phyloP scores from a whole-genome alignment of 2,329 filamentous ascomycete genomes.

The Ophiostoma tasmaniense region DNA sequence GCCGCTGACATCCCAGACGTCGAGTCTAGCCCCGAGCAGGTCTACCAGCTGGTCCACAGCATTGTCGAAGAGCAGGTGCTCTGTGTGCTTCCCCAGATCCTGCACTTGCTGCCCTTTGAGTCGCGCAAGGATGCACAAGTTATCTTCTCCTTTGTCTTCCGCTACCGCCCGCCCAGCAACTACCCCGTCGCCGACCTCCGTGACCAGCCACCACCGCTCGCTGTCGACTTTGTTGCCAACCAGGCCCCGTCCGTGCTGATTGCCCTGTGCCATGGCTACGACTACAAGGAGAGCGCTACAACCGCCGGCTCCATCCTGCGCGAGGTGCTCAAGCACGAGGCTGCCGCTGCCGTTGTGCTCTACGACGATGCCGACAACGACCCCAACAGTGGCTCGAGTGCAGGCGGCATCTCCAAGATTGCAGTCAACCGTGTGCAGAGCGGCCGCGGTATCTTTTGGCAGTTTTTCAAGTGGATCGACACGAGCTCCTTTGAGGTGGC shows the following conservation, averaged over 20 bases:
- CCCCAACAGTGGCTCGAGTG: slow-evolving; percentile 47
- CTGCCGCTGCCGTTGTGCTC: slow-evolving; percentile 80
- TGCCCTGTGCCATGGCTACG: slow-evolving; percentile 81
- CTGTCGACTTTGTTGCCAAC: slow-evolving; percentile 80
- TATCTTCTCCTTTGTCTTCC: slow-evolving; percentile 90
- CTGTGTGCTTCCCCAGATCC: slow-evolving; percentile 69
- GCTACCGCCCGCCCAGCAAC: slow-evolving; percentile 61
- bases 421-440: slow-evolving; percentile 67
- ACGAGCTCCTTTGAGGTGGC: slow-evolving; percentile 93
- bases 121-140: slow-evolving; percentile 92
- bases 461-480: slow-evolving; percentile 95
- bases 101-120: slow-evolving; percentile 86
- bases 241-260: slow-evolving; percentile 80
- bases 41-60: slow-evolving; percentile 74
- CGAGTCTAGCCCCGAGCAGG: slow-evolving; percentile 78
- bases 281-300: slow-evolving; percentile 82
- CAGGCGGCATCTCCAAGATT: slow-evolving; percentile 68
- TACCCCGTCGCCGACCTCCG: slow-evolving; percentile 10
- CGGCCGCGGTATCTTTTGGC: slow-evolving; percentile 87
- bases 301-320: slow-evolving; percentile 82
- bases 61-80: slow-evolving; percentile 84
- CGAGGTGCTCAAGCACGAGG: slow-evolving; percentile 82
- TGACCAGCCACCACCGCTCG: slow-evolving; percentile 65
- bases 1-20: slow-evolving; percentile 48
- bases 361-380: slow-evolving; percentile 76